These are phyloP conservation scores for Fallopia convolvulus DNA, from an alignment of 148 eudicot species.

Conservation along the genomic window DNA sequence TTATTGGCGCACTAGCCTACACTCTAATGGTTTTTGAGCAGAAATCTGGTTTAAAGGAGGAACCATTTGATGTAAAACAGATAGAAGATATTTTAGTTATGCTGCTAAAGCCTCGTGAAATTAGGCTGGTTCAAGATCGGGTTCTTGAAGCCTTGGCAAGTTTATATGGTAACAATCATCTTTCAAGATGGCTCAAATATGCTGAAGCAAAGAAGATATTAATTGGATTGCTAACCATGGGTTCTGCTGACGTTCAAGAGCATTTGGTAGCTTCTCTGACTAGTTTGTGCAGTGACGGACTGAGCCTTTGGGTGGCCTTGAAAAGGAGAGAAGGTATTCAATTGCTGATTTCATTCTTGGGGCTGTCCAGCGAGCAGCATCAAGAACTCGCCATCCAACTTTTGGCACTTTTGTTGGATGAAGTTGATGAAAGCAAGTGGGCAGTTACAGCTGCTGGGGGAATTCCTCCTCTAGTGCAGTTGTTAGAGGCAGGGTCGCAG, in stretches of 20 bases:
- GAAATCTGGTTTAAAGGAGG: conserved; percentile 33
- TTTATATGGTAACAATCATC: conserved; percentile 52
- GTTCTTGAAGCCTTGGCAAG: conserved; percentile 85
- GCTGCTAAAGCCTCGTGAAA: conserved; percentile 57
- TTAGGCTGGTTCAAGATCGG: conserved; percentile 64
- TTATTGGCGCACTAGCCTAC: conserved; percentile 77
- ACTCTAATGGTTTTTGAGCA: conserved; percentile 50
- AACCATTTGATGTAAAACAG: conserved; percentile 38
- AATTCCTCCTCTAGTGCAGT: conserved; percentile 76
- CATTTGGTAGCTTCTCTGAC: conserved; percentile 52
- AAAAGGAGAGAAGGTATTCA: conserved; percentile 79
- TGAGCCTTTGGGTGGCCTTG: conserved; percentile 64
- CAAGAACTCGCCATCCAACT: conserved; percentile 71
- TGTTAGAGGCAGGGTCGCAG: conserved; percentile 66
- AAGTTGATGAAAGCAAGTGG: conserved; percentile 88
- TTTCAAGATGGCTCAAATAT: conserved; percentile 37
- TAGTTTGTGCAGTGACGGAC: conserved; percentile 48
- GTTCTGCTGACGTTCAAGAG: conserved; percentile 58
- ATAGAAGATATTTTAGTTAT: conserved; percentile 46
- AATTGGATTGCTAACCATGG: conserved; percentile 58
- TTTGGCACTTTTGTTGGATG: conserved; percentile 52
- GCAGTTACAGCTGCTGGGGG: conserved; percentile 93
- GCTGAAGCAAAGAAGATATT: conserved; percentile 66
- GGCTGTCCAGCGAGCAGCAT: conserved; percentile 74
- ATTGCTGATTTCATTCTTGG: conserved; percentile 58